Base-by-base conservation (phyloP, 306 rosid genomes). In the Pyrus betulifolia region DNA sequence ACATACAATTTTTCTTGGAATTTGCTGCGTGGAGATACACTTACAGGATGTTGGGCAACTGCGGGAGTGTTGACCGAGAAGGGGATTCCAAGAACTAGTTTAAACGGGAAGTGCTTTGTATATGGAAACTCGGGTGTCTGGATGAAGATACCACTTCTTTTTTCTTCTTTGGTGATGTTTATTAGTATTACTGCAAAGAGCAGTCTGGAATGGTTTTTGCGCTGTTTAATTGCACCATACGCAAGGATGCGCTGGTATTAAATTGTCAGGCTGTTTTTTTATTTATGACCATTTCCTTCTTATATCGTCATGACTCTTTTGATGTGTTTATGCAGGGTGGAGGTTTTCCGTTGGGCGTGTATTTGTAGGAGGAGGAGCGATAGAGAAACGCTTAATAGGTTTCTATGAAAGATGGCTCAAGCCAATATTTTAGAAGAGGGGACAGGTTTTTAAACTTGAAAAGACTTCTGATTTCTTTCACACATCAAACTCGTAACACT, bases 121-220 rank as follows among this genome's bases (percentile, higher is more conserved):
- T 95, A 31, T 92, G 91, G 92, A 92, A 92, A 84, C 69, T 92
- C 33, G 91, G 89, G 8, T 90, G 88, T 83, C 83, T 92, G 87
- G 92, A 95, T 83, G 97, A 92, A 84, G 79, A 71, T 27, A 79
- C 82, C 3, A 54, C 88, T 80, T 87, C 98, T 30, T 85, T 92
- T 68, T 95, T 95, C 87, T 82, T 92, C 84, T 95, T 95, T 68
- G 97, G 97, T n/a, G 92, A 95, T 82, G 97, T 93, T 85, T 92
- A 95, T 82, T 82, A 83, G 74, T 85, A 60, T 65, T 85, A 88
- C 79, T 75, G 72, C 31, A 88, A 89, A 25, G 93, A 89, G 83
- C 78, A 76, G 27, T 84, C 88, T 1, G 93, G 97, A 74, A 76
- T 87, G 0, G 92, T 89, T 61, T 88, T 92, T 74, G 97, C 97